Percentiles rank a stretch among this genome's conserved stretches.
Evolutionary conservation across 495 filamentous ascomycete species (phyloP).

Genomic region (Neurospora sp.): DNA sequence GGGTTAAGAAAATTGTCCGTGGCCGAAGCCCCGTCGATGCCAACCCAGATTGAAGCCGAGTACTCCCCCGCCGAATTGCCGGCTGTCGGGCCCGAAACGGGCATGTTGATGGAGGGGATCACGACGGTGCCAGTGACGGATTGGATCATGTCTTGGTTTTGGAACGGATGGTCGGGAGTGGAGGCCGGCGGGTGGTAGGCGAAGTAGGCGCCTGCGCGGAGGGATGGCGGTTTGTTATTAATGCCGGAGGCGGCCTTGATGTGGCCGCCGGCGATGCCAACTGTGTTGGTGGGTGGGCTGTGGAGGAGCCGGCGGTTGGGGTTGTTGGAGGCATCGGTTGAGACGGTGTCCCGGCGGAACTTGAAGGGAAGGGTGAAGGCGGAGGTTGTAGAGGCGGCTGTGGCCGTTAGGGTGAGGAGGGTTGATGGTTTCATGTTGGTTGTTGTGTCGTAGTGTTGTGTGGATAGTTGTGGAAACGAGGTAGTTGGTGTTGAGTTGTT

Average conservation of each 20-base stretch:
- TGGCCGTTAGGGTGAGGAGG: constrained; percentile 2
- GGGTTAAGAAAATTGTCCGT: not conserved
- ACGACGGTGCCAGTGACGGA: constrained; percentile 6
- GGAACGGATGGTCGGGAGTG: not conserved
- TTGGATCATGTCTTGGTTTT: constrained; percentile 1
- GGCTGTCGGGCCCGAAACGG: constrained; percentile 13
- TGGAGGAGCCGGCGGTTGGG: constrained; percentile 2
- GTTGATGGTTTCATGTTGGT: constrained; percentile 6
- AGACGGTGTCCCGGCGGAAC: not conserved
- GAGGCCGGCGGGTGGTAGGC: not conserved
- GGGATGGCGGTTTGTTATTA: not conserved
- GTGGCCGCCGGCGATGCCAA: no score
- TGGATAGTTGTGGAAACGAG: not conserved
- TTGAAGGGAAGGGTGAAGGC: constrained; percentile 1
- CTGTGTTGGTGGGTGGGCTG: not conserved
- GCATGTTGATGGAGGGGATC: constrained; percentile 10
- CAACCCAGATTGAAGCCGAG: constrained; percentile 19
- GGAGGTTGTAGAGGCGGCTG: not conserved
- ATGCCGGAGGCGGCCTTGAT: not conserved
- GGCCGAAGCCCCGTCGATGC: constrained; percentile 10
- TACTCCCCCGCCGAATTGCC: constrained; percentile 9
- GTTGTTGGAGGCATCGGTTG: not conserved
- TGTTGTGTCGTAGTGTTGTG: not conserved
- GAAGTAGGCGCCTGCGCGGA: constrained; percentile 11
- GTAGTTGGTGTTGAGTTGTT: not conserved